Percentiles rank a stretch among this genome's conserved stretches.
Conservation (phyloP, 345 rosid genomes). For the Orychophragmus violaceus region DNA sequence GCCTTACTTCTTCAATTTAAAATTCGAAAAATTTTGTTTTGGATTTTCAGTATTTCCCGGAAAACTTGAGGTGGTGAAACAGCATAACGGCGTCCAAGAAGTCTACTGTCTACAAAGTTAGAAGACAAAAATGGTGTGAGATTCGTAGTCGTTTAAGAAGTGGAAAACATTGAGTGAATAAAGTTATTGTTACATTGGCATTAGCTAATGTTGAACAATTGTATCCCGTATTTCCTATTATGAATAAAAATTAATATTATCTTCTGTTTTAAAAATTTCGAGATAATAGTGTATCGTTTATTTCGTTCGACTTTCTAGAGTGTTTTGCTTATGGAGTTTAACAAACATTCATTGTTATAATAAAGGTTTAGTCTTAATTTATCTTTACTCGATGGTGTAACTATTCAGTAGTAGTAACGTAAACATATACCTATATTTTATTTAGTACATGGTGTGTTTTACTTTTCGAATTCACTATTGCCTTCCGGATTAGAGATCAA, state of each 20-base stretch:
- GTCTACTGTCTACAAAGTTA: neutral
- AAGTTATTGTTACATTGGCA: neutral
- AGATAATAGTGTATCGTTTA: neutral
- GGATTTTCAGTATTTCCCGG: constrained; percentile 27
- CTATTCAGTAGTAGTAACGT: too few species aligned
- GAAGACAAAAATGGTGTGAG: neutral
- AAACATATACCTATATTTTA: too few species aligned
- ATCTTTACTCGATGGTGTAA: too few species aligned
- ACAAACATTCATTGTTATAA: neutral
- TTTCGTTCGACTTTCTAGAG: neutral
- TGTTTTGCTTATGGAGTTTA: neutral
- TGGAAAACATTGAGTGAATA: neutral
- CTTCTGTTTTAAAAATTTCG: neutral
- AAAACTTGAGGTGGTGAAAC: constrained; percentile 26
- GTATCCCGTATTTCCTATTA: neutral
- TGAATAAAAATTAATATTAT: neutral
- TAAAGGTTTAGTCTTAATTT: too few species aligned
- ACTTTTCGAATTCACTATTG: too few species aligned
- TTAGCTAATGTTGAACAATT: neutral
- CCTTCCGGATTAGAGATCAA: too few species aligned
- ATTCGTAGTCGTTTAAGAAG: neutral
- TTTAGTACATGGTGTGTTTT: too few species aligned
- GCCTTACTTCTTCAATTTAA: neutral
- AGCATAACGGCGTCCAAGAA: neutral
- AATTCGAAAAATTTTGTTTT: neutral